These are phyloP conservation scores for Athelia sp. DNA, from an alignment of 1,284 basidiomycete species.

Conservation along the genomic window DNA sequence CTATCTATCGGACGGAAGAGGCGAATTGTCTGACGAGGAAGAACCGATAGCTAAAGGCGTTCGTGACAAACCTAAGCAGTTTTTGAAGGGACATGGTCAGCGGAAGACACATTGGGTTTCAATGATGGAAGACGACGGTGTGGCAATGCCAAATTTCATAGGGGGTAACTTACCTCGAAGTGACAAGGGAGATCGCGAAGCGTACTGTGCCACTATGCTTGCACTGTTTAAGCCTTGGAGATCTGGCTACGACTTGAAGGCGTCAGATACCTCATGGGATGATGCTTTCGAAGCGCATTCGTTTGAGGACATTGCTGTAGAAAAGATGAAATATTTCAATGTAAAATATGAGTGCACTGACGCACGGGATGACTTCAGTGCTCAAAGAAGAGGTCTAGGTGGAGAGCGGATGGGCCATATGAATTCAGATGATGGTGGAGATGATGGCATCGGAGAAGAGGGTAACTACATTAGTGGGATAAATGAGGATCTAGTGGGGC, in stretches of 20 bases:
- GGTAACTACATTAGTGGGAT: not conserved
- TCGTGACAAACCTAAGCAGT: too few relatives aligned
- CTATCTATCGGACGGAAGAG: too few relatives aligned
- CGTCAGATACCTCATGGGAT: constrained; percentile 15
- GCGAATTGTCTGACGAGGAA: too few relatives aligned
- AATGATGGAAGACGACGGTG: not conserved
- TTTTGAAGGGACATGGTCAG: too few relatives aligned
- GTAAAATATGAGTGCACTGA: constrained; percentile 27
- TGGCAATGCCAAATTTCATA: constrained; percentile 22
- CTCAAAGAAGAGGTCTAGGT: constrained; percentile 19
- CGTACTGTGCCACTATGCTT: constrained; percentile 26
- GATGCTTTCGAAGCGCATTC: constrained; percentile 14
- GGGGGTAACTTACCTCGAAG: constrained; percentile 21
- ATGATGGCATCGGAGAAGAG: not conserved
- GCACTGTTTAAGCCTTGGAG: constrained; percentile 27
- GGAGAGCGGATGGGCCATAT: not conserved
- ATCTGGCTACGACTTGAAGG: constrained; percentile 19
- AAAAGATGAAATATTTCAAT: constrained; percentile 24
- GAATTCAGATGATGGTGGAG: not conserved
- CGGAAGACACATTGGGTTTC: not conserved
- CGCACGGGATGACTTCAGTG: constrained; percentile 25
- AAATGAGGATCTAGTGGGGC: too few relatives aligned
- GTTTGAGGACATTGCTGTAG: constrained; percentile 9
- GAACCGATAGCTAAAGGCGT: too few relatives aligned
- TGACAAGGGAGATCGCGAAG: constrained; percentile 25